Evolutionary conservation across 441 rosid species (phyloP).

Genomic region (Gossypium gossypioides): DNA sequence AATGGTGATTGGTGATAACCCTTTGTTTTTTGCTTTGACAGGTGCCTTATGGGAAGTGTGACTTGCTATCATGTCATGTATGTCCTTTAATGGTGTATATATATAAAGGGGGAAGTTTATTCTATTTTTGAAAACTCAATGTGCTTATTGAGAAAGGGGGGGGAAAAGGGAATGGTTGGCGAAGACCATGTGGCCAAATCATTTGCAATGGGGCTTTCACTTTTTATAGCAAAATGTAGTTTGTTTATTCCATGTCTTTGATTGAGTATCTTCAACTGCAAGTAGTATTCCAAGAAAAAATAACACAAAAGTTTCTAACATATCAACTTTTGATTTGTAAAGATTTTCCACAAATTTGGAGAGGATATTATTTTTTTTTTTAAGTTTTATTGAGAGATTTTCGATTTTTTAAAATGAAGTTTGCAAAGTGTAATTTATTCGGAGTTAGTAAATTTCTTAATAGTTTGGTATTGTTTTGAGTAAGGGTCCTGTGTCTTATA

Average conservation of each 20-base stretch:
- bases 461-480: too few species aligned
- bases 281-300: slow-evolving; percentile 16
- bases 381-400: too few species aligned
- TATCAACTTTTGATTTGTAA: not conserved
- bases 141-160: slow-evolving; percentile 17
- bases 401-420: too few species aligned
- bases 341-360: not conserved
- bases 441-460: too few species aligned
- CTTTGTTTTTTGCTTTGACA: slow-evolving; percentile 17
- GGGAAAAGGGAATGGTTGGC: slow-evolving; percentile 10
- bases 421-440: too few species aligned
- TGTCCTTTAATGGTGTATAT: slow-evolving; percentile 27
- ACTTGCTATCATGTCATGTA: slow-evolving; percentile 43
- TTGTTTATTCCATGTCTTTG: slow-evolving; percentile 25
- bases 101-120: slow-evolving; percentile 22
- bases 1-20: not conserved
- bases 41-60: slow-evolving; percentile 42
- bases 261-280: slow-evolving; percentile 30
- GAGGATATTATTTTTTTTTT: too few species aligned
- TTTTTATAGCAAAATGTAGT: slow-evolving; percentile 21
- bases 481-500: too few species aligned
- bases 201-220: slow-evolving; percentile 37
- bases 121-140: slow-evolving; percentile 29
- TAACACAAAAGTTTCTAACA: slow-evolving; percentile 13
- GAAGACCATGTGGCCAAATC: slow-evolving; percentile 51